Base-by-base conservation (phyloP, 371 early-diverging fungal genomes). In the Coemansia sp. region DNA sequence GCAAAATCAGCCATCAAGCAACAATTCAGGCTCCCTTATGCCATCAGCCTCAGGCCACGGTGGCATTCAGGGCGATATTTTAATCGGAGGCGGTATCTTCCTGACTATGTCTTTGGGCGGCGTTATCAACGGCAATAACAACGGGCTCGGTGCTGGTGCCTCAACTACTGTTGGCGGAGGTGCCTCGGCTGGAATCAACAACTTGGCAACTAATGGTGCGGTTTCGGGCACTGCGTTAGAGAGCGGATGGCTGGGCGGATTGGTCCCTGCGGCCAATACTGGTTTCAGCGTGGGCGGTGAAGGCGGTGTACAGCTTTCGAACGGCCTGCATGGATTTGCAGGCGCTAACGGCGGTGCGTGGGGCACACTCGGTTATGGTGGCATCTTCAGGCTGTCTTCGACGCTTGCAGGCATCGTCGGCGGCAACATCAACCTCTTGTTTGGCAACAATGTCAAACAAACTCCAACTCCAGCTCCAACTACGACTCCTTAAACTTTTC, bases 291-390 rank as follows among this genome's bases (percentile, higher is more conserved):
- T 63, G 1, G 63, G 63, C 19, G 58, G 36, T 23, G 55, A 71
- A 39, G 59, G 17, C n/a, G 66, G 66, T 2, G 15, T 66, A 7
- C 19, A 57, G 40, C 28, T 54, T 2, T 55, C 63, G 12, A 62
- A 29, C 32, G 71, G 66, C n/a, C 8, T 71, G 15, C 71, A 71
- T 54, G 71, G 12, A 1, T 1, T 71, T 36, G n/a, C 26, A 1
- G 71, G 71, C n/a, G 62, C 17, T n/a, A 70, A 62, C 23, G 71
- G 71, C 11, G 71, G 62, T 51, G 71, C 39, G 9, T 70, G 71
- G 66, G 71, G 36, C 13, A 66, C 71, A 0, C 19, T 28, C 6
- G 65, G 60, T 36, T 65, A 66, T 48, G 71, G 71, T 28, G 71
- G 71, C 9, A 41, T 66, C 44, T 58, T 70, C 15, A 66, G 61